Conservation (phyloP, 202 grass and related monocot genomes). For the Setaria italica region DNA sequence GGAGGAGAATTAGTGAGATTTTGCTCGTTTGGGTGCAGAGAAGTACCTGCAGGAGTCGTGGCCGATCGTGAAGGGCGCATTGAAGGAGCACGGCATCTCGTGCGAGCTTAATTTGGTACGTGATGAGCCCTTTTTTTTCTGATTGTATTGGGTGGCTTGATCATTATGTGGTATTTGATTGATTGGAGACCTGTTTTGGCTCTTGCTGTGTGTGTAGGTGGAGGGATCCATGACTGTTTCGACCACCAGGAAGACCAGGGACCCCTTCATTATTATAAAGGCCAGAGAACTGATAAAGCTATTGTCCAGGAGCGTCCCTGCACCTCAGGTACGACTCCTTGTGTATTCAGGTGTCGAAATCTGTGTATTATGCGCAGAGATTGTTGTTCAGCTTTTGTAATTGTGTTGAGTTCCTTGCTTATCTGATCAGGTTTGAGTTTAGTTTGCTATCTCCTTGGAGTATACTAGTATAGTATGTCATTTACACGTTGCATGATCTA, state of each 20-base stretch:
- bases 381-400: neutral
- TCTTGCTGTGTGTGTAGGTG: slow-evolving; percentile 56
- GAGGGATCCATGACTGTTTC: slow-evolving; percentile 97
- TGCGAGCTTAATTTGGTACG: slow-evolving; percentile 96
- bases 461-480: neutral
- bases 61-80: slow-evolving; percentile 79
- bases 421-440: neutral
- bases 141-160: neutral
- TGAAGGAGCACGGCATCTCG: slow-evolving; percentile 80
- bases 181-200: neutral
- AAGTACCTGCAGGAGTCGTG: slow-evolving; percentile 95
- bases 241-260: slow-evolving; percentile 86
- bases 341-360: neutral
- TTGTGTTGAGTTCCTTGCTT: neutral
- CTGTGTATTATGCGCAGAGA: neutral
- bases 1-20: neutral
- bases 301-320: slow-evolving; percentile 88
- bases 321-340: slow-evolving; percentile 66
- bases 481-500: neutral
- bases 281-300: slow-evolving; percentile 92
- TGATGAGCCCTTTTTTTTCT: neutral
- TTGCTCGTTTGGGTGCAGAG: slow-evolving; percentile 56
- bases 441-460: neutral
- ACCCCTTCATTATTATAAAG: slow-evolving; percentile 91
- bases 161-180: slow-evolving; percentile 9